Evolutionary conservation across 345 rosid species (phyloP), one percentile per base, ranked within the genome.

Genomic region (Populus davidiana): DNA sequence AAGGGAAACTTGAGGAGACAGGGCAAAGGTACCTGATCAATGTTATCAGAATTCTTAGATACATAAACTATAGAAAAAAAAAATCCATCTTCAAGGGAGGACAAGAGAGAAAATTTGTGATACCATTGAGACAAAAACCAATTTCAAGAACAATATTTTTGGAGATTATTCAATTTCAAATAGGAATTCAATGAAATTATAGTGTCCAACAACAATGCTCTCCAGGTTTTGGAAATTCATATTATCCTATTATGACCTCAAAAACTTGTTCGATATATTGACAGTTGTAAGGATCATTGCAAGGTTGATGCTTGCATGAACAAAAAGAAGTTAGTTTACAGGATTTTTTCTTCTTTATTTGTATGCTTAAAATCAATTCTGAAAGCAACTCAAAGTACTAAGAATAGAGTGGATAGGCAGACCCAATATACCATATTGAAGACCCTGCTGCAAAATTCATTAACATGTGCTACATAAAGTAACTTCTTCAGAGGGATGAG

Each of bases 401-500:
- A 23, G 56, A 59, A 27, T 59, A 20, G 23, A 35, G 23, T 52
- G 21, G 20, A 8, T n/a, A 4, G 44, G 69, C 38, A 43, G 63
- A 31, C 3, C 41, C 23, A 16, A 29, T 5, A 35, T 14, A 41
- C 62, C 31, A 75, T 17, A 65, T 29, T 4, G 13, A 23, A 63
- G 31, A 29, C 13, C n/a, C 39, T 31, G 12, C 39, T 44, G 68
- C 35, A 25, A 13, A 7, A 14, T 18, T 8, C 18, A 66, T 66
- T 23, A 75, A 49, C 35, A 66, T 49, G 8, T 12, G 49, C 31
- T 27, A 44, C 13, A 72, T 14, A 47, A 79, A 71, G 14, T 73
- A 78, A 77, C 59, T 54, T 77, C 59, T 39, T 38, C 68, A 72
- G 73, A 66, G 67, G 67, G 81, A 78, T 47, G 61, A 35, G 74